phyloP scores from a whole-genome alignment of 2,329 filamentous ascomycete species.

The Arachnomyces sp. region DNA sequence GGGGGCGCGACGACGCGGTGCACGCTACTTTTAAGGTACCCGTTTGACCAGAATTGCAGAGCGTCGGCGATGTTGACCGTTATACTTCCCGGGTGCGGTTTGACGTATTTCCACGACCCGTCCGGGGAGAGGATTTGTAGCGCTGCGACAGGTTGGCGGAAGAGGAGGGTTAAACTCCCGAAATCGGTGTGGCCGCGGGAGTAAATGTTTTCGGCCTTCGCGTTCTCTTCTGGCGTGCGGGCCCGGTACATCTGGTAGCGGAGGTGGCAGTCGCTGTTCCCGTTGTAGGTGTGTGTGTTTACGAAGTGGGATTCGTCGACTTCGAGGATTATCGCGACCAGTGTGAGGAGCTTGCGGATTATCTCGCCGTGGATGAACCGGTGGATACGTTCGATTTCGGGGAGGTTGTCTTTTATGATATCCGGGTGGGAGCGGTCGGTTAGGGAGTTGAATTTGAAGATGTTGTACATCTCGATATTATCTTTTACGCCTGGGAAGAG shows the following conservation, averaged over 20 bases:
- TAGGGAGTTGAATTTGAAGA: constrained; percentile 48
- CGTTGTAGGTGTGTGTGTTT: constrained; percentile 49
- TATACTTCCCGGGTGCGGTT: constrained; percentile 25
- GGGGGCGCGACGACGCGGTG: constrained; percentile 44
- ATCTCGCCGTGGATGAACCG: constrained; percentile 26
- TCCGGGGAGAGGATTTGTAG: constrained; percentile 40
- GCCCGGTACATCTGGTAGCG: constrained; percentile 54
- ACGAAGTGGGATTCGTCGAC: constrained; percentile 52
- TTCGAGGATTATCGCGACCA: constrained; percentile 55
- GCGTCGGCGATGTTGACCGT: constrained; percentile 47
- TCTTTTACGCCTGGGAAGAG: constrained; percentile 40
- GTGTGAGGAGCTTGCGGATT: constrained; percentile 41
- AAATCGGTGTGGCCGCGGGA: constrained; percentile 49
- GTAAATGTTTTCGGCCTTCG: constrained; percentile 37
- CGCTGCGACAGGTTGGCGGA: constrained; percentile 51
- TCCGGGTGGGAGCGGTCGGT: constrained; percentile 41
- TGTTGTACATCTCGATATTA: constrained; percentile 53
- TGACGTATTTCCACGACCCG: too few species aligned
- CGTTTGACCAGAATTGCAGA: constrained; percentile 42
- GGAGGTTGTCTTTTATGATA: constrained; percentile 41
- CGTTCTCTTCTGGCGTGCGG: constrained; percentile 42
- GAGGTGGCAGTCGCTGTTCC: constrained; percentile 53
- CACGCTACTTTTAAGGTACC: constrained; percentile 43
- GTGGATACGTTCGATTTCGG: constrained; percentile 50
- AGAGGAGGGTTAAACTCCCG: constrained; percentile 49